Evolutionary conservation across 768 basidiomycete genomes (phyloP).

Genomic region (Mycena galericulata): DNA sequence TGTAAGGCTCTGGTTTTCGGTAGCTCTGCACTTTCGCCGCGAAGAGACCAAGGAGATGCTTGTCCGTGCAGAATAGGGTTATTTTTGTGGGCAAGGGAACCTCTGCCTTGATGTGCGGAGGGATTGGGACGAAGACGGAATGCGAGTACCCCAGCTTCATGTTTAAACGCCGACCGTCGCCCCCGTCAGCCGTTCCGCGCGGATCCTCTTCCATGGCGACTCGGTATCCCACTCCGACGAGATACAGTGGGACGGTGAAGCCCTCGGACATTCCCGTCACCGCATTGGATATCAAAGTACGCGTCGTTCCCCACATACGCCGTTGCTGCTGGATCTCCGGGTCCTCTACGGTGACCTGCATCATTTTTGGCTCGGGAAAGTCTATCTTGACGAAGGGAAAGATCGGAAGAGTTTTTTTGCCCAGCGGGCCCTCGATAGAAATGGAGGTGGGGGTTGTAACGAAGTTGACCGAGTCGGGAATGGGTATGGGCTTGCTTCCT

Average conservation of each 20-base stretch:
- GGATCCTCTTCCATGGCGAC: constrained; percentile 88
- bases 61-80: constrained; percentile 81
- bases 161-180: constrained; percentile 76
- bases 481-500: constrained; percentile 50
- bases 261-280: constrained; percentile 91
- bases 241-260: constrained; percentile 83
- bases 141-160: constrained; percentile 97
- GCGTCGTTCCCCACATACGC: constrained; percentile 95
- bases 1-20: constrained; percentile 95
- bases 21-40: constrained; percentile 80
- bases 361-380: constrained; percentile 2
- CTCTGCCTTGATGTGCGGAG: constrained; percentile 88
- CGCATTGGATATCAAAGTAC: constrained; percentile 91
- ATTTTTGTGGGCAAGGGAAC: constrained; percentile 91
- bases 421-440: constrained; percentile 27
- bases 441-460: constrained; percentile 29
- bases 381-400: constrained; percentile 45
- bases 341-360: constrained; percentile 70
- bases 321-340: constrained; percentile 67
- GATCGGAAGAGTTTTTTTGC: constrained; percentile 26
- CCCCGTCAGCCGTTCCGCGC: constrained; percentile 69
- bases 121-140: constrained; percentile 85
- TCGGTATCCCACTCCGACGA: constrained; percentile 96
- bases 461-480: constrained; percentile 32
- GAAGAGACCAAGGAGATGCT: constrained; percentile 88